Conservation (phyloP, 139 green algal species). For the Chlamydomonas applanata region DNA sequence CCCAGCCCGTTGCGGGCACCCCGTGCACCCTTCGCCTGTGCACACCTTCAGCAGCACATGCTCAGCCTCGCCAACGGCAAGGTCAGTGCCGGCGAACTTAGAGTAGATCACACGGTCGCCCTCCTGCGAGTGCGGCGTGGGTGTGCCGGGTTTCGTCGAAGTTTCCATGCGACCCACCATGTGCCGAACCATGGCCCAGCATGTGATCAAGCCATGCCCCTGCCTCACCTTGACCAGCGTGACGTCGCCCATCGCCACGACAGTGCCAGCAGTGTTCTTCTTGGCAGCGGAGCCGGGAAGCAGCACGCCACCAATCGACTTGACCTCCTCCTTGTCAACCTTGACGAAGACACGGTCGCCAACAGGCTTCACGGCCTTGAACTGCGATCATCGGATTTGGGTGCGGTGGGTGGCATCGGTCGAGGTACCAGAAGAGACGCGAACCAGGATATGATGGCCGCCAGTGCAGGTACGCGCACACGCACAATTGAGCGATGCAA, state of each 20-base stretch:
- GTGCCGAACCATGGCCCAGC: too few species aligned
- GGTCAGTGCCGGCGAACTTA: conserved; percentile 93
- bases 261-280: conserved; percentile 71
- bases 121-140: conserved; percentile 26
- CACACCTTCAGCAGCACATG: conserved; percentile 91
- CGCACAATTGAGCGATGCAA: neutral
- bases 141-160: neutral
- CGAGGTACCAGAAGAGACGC: neutral
- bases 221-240: conserved; percentile 50
- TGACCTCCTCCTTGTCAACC: conserved; percentile 78
- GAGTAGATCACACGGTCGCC: conserved; percentile 93
- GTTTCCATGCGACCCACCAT: neutral
- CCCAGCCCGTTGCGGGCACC: too few species aligned
- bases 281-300: conserved; percentile 77
- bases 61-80: conserved; percentile 71
- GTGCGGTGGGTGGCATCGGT: neutral
- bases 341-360: conserved; percentile 89
- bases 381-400: conserved; percentile 45
- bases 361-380: conserved; percentile 79
- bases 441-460: conserved; percentile 5
- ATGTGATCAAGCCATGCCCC: neutral
- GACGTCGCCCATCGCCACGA: conserved; percentile 74
- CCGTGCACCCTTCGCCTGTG: neutral
- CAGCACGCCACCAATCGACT: conserved; percentile 84
- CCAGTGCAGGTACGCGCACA: too few species aligned